phyloP scores from a whole-genome alignment of 2,329 filamentous ascomycete species.

The Colletotrichum godetiae region DNA sequence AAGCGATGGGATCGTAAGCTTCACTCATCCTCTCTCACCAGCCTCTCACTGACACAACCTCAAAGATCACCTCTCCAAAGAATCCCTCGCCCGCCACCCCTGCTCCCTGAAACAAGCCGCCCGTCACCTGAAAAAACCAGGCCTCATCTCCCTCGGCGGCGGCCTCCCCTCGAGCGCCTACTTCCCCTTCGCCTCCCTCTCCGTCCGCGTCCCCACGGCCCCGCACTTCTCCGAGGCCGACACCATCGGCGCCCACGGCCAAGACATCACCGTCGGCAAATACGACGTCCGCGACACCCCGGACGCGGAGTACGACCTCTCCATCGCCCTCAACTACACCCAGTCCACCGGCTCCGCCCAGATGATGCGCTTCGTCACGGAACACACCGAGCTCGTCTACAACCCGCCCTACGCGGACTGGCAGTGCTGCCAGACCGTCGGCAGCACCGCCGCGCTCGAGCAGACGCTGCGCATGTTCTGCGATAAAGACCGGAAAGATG shows the following conservation, averaged over 20 bases:
- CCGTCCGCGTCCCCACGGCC: slow-evolving; percentile 76
- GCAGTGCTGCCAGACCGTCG: slow-evolving; percentile 84
- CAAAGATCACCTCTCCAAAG: slow-evolving; percentile 68
- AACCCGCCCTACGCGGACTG: slow-evolving; percentile 91
- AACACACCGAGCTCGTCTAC: slow-evolving; percentile 94
- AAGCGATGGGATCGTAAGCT: slow-evolving; percentile 88
- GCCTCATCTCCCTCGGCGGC: slow-evolving; percentile 91
- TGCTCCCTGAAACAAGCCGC: slow-evolving; percentile 88
- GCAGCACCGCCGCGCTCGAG: slow-evolving; percentile 88
- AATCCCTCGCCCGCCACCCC: slow-evolving; percentile 70
- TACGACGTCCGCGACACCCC: slow-evolving; percentile 77
- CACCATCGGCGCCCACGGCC: slow-evolving; percentile 66
- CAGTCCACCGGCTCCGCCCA: slow-evolving; percentile 89
- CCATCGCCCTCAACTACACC: slow-evolving; percentile 92
- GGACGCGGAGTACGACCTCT: slow-evolving; percentile 73
- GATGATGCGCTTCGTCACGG: slow-evolving; percentile 88
- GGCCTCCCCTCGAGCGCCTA: slow-evolving; percentile 90
- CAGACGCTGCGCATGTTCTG: slow-evolving; percentile 86
- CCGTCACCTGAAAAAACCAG: slow-evolving; percentile 80
- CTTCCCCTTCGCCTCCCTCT: slow-evolving; percentile 88
- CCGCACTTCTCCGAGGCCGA: slow-evolving; percentile 79
- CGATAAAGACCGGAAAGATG: slow-evolving; percentile 75
- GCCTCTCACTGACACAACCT: not conserved
- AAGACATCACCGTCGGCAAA: slow-evolving; percentile 78
- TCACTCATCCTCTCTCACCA: not conserved